Evolutionary conservation across 1,139 yeast genomes (phyloP), one percentile per base, ranked within the genome.

Genomic region (Yamadazyma triangularis): DNA sequence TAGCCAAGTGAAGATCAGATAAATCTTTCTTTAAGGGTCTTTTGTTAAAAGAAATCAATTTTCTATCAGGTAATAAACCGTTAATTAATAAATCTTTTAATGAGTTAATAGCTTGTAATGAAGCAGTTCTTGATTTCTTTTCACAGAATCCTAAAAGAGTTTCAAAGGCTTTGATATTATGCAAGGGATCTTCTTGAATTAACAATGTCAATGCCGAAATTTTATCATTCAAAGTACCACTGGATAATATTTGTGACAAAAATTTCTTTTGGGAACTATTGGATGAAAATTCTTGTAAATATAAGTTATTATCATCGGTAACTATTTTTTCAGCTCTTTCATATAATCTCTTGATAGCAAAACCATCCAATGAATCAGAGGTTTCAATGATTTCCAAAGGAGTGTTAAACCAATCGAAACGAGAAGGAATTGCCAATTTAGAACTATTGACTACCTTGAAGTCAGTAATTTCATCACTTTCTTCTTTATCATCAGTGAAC

Each of bases 211-310:
- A 70, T 0, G 98, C 96, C 28, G 96, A 86, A 36, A 91, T 85
- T 60, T 91, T 89, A 81, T 91, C 99, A 48, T 79, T 82, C 45
- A 91, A 70, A 0, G 99, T 91, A 84, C 99, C 99, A 41, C 80
- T 84, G 5, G 89, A 71, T 50, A 91, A 72, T 42, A 91, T 82
- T 58, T 91, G 95, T 1, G 91, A 74, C 72, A 89, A 79, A 56
- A 89, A 89, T 70, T 83, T 84, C 55, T 78, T 81, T 56, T 89
- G 96, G 2, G 95, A 83, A 21, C 85, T 76, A 29, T 88, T 79
- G 44, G 83, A 76, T 24, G 87, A 73, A 53, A 86, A 84, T 53
- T 86, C 96, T 39, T 79, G 79, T 39, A 76, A 73, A 53, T 84
- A 91, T 1, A 70, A 53, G 39, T 75, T 71, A 53, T 87, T 88